Conservation (phyloP, 2,329 filamentous ascomycete species). For the Paraphaeosphaeria sporulosa region DNA sequence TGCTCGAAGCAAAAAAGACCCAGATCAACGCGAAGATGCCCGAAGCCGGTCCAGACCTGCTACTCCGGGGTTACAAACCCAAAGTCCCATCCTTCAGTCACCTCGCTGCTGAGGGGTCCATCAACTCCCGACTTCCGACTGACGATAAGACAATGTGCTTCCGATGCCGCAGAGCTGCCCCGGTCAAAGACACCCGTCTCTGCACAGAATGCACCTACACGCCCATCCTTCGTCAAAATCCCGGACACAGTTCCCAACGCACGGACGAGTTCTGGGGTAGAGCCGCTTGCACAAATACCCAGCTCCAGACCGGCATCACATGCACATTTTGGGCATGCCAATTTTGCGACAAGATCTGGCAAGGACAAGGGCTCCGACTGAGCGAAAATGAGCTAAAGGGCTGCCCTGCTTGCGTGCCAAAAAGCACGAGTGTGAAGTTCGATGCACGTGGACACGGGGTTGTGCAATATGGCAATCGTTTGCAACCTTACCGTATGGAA, state of each 20-base stretch:
- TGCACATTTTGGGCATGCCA: slow-evolving; percentile 6
- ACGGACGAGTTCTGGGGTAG: neutral
- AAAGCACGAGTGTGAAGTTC: too few species aligned
- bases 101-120: neutral
- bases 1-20: neutral
- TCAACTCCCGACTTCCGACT: neutral
- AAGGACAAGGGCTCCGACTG: neutral
- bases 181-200: neutral
- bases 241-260: neutral
- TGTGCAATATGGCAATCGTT: too few species aligned
- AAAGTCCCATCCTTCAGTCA: neutral
- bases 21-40: slow-evolving; percentile 6
- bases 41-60: neutral
- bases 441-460: too few species aligned
- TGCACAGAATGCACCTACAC: neutral
- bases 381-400: neutral
- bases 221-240: neutral
- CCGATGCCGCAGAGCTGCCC: neutral
- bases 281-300: neutral
- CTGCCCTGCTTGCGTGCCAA: slow-evolving; percentile 5
- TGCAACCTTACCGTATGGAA: too few species aligned
- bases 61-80: neutral
- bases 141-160: neutral
- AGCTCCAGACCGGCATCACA: neutral
- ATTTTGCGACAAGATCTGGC: neutral